phyloP scores from a whole-genome alignment of 495 filamentous ascomycete species.

The Aspergillus coremiiformis region DNA sequence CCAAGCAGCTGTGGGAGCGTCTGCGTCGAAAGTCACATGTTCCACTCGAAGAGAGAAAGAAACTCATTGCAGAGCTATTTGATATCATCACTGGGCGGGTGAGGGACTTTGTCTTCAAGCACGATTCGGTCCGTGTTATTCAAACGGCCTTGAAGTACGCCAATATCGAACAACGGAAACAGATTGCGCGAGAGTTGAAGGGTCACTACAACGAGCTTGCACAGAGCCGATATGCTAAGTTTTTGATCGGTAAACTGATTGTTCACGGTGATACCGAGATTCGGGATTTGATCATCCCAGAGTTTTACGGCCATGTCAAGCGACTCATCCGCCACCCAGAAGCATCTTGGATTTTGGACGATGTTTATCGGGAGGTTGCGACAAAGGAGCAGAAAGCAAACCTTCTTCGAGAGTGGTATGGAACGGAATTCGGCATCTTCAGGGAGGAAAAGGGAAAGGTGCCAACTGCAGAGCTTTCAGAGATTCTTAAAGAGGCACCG shows the following conservation, averaged over 20 bases:
- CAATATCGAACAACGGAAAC: constrained; percentile 69
- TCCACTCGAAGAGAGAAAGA: constrained; percentile 72
- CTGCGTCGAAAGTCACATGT: constrained; percentile 88
- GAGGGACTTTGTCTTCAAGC: constrained; percentile 95
- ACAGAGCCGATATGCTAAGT: constrained; percentile 94
- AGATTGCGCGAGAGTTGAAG: constrained; percentile 80
- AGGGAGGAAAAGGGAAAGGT: constrained; percentile 42
- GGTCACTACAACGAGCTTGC: constrained; percentile 78
- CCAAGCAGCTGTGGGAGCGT: constrained; percentile 95
- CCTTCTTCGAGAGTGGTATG: constrained; percentile 93
- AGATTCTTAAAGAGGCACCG: constrained; percentile 66
- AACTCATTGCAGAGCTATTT: constrained; percentile 81
- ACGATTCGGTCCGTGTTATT: constrained; percentile 89
- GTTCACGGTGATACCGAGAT: constrained; percentile 81
- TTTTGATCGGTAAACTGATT: constrained; percentile 88
- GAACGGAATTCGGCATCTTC: constrained; percentile 85
- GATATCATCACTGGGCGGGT: constrained; percentile 82
- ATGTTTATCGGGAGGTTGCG: constrained; percentile 82
- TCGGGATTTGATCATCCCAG: constrained; percentile 76
- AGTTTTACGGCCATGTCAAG: constrained; percentile 88
- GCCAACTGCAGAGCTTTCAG: constrained; percentile 52
- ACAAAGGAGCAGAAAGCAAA: constrained; percentile 74
- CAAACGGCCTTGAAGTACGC: constrained; percentile 97
- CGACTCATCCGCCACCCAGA: constrained; percentile 93
- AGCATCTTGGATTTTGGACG: constrained; percentile 93